These are phyloP conservation scores for Zizania latifolia DNA, from an alignment of 176 grass and related monocot species.

Conservation along the genomic window DNA sequence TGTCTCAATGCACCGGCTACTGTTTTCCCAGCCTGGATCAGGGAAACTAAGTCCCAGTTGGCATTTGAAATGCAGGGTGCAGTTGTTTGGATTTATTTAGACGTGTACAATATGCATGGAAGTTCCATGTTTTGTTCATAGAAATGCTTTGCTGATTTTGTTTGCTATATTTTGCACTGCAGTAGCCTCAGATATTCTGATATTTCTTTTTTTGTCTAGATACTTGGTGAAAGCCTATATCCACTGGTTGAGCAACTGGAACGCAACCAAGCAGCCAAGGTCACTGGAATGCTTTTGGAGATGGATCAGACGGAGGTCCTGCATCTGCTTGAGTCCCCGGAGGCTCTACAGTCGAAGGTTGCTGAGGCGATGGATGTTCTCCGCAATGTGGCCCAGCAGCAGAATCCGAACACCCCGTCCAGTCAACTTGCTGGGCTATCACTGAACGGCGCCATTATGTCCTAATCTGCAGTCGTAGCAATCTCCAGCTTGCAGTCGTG, in stretches of 20 bases:
- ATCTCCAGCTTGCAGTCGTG: not conserved
- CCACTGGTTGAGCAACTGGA: conserved; percentile 84
- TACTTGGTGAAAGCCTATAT: conserved; percentile 88
- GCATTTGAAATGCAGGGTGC: not conserved
- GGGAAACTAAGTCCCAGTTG: not conserved
- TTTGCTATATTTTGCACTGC: not conserved
- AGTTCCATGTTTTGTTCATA: not conserved
- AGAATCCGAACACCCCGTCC: conserved; percentile 47
- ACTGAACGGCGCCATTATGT: conserved; percentile 45
- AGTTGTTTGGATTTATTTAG: not conserved
- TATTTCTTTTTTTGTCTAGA: conserved; percentile 25
- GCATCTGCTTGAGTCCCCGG: conserved; percentile 79
- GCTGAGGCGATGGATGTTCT: conserved; percentile 92
- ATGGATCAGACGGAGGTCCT: conserved; percentile 97
- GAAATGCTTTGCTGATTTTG: not conserved
- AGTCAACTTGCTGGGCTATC: conserved; percentile 64
- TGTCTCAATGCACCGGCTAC: not conserved
- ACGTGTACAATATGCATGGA: not conserved
- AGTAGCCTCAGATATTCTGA: not conserved
- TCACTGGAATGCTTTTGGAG: conserved; percentile 88
- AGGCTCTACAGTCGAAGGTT: conserved; percentile 84
- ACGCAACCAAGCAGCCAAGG: conserved; percentile 71
- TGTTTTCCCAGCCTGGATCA: too few relatives aligned
- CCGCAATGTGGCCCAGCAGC: conserved; percentile 60
- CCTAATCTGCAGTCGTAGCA: conserved; percentile 25